phyloP scores from a whole-genome alignment of 2,329 filamentous ascomycete species.

The Trichoderma semiorbis region DNA sequence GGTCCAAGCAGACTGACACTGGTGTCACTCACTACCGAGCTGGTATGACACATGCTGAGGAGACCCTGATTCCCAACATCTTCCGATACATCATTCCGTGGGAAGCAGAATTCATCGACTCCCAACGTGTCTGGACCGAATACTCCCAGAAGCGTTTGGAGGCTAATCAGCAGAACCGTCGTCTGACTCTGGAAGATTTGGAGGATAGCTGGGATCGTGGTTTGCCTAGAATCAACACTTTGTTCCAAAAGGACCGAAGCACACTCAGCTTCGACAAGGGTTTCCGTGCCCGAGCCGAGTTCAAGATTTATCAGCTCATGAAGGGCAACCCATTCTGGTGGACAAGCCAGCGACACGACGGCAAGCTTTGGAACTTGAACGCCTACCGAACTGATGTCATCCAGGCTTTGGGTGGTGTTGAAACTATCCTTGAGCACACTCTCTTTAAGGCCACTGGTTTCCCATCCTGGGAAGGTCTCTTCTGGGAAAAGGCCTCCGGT shows the following conservation, averaged over 20 bases:
- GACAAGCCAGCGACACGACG: constrained; percentile 96
- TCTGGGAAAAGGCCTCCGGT: constrained; percentile 71
- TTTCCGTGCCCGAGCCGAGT: constrained; percentile 91
- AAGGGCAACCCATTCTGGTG: constrained; percentile 99
- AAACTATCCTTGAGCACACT: constrained; percentile 95
- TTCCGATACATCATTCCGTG: constrained; percentile 99
- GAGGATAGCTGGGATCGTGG: constrained; percentile 99
- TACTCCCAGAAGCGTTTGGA: constrained; percentile 97
- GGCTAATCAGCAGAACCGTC: constrained; percentile 93
- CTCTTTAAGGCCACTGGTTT: constrained; percentile 97
- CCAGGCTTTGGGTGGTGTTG: constrained; percentile 91
- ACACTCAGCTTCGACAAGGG: constrained; percentile 98
- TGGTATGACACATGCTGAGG: constrained; percentile 97
- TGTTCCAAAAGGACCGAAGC: constrained; percentile 98
- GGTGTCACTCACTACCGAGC: constrained; percentile 96
- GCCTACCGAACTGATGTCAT: constrained; percentile 96
- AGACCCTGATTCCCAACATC: constrained; percentile 97
- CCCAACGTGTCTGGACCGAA: constrained; percentile 97
- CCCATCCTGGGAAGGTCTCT: constrained; percentile 93
- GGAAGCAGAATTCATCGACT: constrained; percentile 99
- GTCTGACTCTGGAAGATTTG: constrained; percentile 89
- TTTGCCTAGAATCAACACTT: constrained; percentile 93
- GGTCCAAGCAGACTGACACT: constrained; percentile 96
- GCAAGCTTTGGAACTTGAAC: constrained; percentile 96
- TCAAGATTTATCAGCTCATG: constrained; percentile 98